Base-by-base conservation (phyloP, 805 yeast species). In the Saccharomyces paradoxus region DNA sequence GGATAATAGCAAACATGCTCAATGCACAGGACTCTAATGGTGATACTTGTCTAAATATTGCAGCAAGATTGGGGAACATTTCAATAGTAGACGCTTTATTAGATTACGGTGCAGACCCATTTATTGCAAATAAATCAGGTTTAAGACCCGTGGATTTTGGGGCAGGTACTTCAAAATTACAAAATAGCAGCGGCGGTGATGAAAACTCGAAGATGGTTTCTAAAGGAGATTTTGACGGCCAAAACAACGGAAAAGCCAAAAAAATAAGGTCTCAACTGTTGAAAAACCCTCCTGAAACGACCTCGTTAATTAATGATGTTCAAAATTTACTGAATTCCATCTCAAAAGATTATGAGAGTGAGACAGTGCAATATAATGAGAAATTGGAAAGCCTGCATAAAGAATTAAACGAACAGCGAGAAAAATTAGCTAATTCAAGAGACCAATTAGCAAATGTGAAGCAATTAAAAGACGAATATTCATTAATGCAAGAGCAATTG, bases 11-110 rank as follows among this genome's bases (percentile, higher is more conserved):
- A 17, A 81, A 83, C 50, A 80, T 94, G 61, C 84, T 92, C 52
- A 92, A 94, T 67, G 86, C 87, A n/a, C 88, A 86, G 58, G 99
- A 94, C 71, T 76, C 82, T 53, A 91, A 91, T 63, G 99, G 99
- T 27, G 97, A 94, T 67, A 94, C 99, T 0, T 91, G 97, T 50
- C 75, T 94, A 56, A 96, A 91, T 66, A 87, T 94, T 54, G 95
- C 96, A 0, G 94, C 97, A 0, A 80, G 95, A 62, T 81, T 94
- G 27, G 96, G 96, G 8, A 87, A 88, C 67, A 81, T 83, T 49
- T 83, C 86, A 48, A 80, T 94, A 54, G 91, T 87, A 9, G 89
- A 87, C 58, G 88, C 86, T 58, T 76, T 94, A 50, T 70, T 94
- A 51, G 91, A 88, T 58, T 86, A 88, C 54, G 97, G 97, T 41